phyloP scores from a whole-genome alignment of 1,284 basidiomycete species.

The Inonotus obliquus region DNA sequence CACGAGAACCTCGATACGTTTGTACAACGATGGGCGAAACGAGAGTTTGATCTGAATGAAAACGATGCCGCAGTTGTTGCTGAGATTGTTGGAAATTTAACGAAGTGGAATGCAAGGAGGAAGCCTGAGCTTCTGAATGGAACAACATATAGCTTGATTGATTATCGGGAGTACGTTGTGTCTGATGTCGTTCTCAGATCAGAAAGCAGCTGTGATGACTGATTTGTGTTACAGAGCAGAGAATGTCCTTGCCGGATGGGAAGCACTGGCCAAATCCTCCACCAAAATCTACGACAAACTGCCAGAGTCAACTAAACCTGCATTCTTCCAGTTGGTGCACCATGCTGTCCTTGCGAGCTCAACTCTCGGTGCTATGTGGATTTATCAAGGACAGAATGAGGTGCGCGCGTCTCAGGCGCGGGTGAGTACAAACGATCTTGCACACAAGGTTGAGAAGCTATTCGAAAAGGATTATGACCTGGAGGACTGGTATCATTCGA shows the following conservation, averaged over 20 bases:
- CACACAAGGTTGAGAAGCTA: slow-evolving; percentile 45
- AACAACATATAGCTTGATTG: slow-evolving; percentile 56
- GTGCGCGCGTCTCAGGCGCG: slow-evolving; percentile 59
- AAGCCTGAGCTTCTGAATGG: slow-evolving; percentile 65
- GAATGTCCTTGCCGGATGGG: slow-evolving; percentile 45
- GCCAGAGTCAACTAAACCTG: slow-evolving; percentile 39
- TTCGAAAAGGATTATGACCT: slow-evolving; percentile 58
- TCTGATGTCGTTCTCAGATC: slow-evolving; percentile 7
- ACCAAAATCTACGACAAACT: slow-evolving; percentile 52
- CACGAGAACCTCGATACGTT: slow-evolving; percentile 49
- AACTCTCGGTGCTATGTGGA: slow-evolving; percentile 53
- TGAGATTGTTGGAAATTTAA: slow-evolving; percentile 53
- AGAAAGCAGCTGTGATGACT: not conserved
- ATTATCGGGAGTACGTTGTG: slow-evolving; percentile 59
- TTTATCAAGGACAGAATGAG: slow-evolving; percentile 56
- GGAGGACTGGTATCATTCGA: slow-evolving; percentile 50
- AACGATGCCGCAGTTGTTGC: slow-evolving; percentile 39
- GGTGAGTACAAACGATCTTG: slow-evolving; percentile 53
- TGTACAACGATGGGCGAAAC: slow-evolving; percentile 53
- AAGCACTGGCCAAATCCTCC: slow-evolving; percentile 43
- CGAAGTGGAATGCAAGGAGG: slow-evolving; percentile 53
- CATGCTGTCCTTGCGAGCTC: slow-evolving; percentile 56
- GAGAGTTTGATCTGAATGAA: slow-evolving; percentile 53
- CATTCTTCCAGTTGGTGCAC: slow-evolving; percentile 68
- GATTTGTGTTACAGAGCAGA: slow-evolving; percentile 42